These are phyloP conservation scores for Debaryomycetaceae sp. DNA, from an alignment of 1,139 yeast genomes.

Conservation along the genomic window DNA sequence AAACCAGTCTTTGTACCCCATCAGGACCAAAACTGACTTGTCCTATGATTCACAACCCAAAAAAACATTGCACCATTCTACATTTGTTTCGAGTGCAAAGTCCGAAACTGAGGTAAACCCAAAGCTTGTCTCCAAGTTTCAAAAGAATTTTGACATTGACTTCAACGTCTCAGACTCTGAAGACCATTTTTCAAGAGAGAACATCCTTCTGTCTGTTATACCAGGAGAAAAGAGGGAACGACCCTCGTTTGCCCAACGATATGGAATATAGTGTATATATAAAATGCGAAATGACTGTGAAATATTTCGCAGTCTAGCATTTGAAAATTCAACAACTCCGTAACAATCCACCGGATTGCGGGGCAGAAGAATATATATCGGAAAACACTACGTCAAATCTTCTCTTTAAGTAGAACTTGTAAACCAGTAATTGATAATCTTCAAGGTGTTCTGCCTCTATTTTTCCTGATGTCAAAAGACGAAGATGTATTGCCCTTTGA, in stretches of 20 bases:
- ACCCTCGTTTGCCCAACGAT: background rate
- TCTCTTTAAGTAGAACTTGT: too few species aligned
- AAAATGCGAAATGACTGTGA: background rate
- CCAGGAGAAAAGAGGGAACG: background rate
- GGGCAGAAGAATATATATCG: too few species aligned
- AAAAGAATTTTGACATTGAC: slow-evolving; percentile 11
- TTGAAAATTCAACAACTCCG: too few species aligned
- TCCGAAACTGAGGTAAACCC: background rate
- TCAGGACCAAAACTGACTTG: slow-evolving; percentile 2
- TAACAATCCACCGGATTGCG: too few species aligned
- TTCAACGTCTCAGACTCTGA: slow-evolving; percentile 8
- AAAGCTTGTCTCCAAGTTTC: slow-evolving; percentile 6
- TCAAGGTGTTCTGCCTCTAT: too few species aligned
- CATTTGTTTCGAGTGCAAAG: background rate
- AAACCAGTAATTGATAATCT: too few species aligned
- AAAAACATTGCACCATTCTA: slow-evolving; percentile 1
- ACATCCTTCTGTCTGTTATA: background rate
- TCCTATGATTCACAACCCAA: background rate
- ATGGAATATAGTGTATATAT: background rate
- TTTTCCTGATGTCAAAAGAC: background rate
- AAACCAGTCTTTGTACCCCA: slow-evolving; percentile 1
- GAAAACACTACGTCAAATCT: too few species aligned
- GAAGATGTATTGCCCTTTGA: slow-evolving; percentile 23
- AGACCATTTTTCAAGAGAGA: background rate
- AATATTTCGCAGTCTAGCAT: background rate